Base-by-base conservation (phyloP, 2,329 filamentous ascomycete species). In the Clonostachys chloroleuca region DNA sequence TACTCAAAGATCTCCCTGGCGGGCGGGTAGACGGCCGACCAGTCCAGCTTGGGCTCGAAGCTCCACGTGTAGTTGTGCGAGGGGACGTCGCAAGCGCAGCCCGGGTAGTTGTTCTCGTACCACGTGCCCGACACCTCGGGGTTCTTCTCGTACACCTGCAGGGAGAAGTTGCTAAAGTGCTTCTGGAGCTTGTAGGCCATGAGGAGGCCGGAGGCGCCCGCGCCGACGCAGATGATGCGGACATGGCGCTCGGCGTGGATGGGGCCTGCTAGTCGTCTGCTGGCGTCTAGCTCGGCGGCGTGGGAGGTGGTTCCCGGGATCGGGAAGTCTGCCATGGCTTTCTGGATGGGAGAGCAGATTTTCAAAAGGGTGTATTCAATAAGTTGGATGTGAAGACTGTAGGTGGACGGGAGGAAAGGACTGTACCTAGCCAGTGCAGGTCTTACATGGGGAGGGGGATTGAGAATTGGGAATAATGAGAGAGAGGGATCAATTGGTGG, bases 121-220 rank as follows among this genome's bases (percentile, higher is more conserved):
- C 75, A 79, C 4, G 75, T 78, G 6, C 75, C 75, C 12, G 42
- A 45, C 9, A 47, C 43, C 42, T 74, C 70, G 8, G 73, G 73
- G 57, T 84, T 84, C 5, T 76, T 77, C 47, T 75, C 71, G 42
- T 51, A 48, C 13, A 51, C 34, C 13, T 42, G 40, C 17, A 51
- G 47, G 35, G 36, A 43, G 44, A 84, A 84, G 59, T 78, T 81
- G 62, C 83, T 80, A 56, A 72, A 75, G 12, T 77, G 77, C 33
- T 55, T 56, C 47, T 57, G 52, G 55, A 62, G 59, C 52, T 63
- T 61, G 46, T 62, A 62, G 5, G 56, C 58, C 34, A 60, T 46
- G 44, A 56, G 58, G 7, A 63, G 48, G 9, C 59, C 60, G 9
- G 58, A 58, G 34, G 58, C 59, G 18, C 59, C 60, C 12, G 60